Percentiles rank a stretch among this genome's conserved stretches.
These are phyloP conservation scores for Epichloe brachyelytri DNA, from an alignment of 2,329 filamentous ascomycete genomes.

Conservation along the genomic window DNA sequence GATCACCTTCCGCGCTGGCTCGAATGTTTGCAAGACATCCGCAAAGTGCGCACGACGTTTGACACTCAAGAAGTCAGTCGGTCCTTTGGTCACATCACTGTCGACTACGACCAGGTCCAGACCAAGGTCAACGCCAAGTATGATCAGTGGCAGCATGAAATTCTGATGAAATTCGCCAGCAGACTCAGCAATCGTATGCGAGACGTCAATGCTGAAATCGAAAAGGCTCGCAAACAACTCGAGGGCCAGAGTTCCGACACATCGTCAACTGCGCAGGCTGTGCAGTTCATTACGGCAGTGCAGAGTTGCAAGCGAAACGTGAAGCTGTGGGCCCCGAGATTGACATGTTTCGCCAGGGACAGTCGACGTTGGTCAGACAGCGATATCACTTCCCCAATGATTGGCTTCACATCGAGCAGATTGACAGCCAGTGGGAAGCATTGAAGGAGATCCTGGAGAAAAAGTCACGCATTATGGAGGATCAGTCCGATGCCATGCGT, in stretches of 20 bases:
- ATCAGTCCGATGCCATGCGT: conserved; percentile 87
- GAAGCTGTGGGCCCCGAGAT: conserved; percentile 88
- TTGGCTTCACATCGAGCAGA: conserved; percentile 92
- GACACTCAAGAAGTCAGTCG: conserved; percentile 92
- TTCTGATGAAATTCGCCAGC: conserved; percentile 80
- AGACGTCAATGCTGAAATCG: conserved; percentile 83
- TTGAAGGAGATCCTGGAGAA: conserved; percentile 83
- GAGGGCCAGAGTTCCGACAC: conserved; percentile 88
- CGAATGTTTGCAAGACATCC: conserved; percentile 90
- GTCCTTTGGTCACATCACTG: conserved; percentile 83
- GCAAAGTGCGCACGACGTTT: conserved; percentile 90
- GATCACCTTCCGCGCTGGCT: conserved; percentile 89
- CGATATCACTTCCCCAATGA: conserved; percentile 87
- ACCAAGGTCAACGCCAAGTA: conserved; percentile 98
- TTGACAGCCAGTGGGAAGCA: conserved; percentile 90
- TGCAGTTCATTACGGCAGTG: conserved; percentile 96
- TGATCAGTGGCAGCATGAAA: conserved; percentile 98
- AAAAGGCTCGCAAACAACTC: conserved; percentile 78
- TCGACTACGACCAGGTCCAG: conserved; percentile 98
- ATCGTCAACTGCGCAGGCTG: conserved; percentile 89
- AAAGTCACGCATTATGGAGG: conserved; percentile 90
- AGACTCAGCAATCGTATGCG: conserved; percentile 83
- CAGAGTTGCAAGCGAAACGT: conserved; percentile 93
- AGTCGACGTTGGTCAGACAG: conserved; percentile 81
- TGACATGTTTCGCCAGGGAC: conserved; percentile 88